A percentile compares a stretch with the other conserved stretches of the same genome.
phyloP scores from a whole-genome alignment of 306 rosid genomes.

The Pachyrhizus erosus region DNA sequence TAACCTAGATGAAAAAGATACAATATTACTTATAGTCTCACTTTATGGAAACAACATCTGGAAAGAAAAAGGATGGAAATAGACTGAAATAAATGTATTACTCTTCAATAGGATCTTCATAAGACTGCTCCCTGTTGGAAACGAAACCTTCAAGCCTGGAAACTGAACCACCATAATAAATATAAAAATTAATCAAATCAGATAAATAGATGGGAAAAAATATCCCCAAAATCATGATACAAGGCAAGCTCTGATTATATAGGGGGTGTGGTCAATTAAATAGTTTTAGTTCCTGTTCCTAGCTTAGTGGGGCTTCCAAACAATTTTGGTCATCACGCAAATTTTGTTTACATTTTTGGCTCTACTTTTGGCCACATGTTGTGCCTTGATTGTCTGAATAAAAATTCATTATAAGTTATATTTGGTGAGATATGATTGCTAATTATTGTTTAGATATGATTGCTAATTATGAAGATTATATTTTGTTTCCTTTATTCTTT shows the following conservation, averaged over 20 bases:
- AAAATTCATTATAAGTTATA: too few relatives aligned
- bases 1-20: conserved; percentile 63
- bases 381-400: neutral
- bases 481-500: too few relatives aligned
- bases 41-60: conserved; percentile 29
- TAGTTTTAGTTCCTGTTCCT: neutral
- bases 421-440: too few relatives aligned
- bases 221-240: neutral
- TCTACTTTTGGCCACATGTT: neutral
- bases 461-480: too few relatives aligned
- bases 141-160: conserved; percentile 99
- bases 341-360: too few relatives aligned
- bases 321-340: neutral
- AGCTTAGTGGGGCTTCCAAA: neutral
- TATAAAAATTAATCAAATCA: conserved; percentile 43
- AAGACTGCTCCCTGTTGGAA: conserved; percentile 99
- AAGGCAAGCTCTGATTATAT: neutral
- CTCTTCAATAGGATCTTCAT: conserved; percentile 99
- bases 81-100: conserved; percentile 57
- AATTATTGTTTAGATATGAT: too few relatives aligned
- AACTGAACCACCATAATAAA: conserved; percentile 64
- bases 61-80: conserved; percentile 10
- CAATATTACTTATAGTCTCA: conserved; percentile 35
- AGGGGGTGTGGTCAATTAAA: neutral
- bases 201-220: neutral